Evolutionary conservation across 495 filamentous ascomycete species (phyloP).

Genomic region (Aspergillus homomorphus): DNA sequence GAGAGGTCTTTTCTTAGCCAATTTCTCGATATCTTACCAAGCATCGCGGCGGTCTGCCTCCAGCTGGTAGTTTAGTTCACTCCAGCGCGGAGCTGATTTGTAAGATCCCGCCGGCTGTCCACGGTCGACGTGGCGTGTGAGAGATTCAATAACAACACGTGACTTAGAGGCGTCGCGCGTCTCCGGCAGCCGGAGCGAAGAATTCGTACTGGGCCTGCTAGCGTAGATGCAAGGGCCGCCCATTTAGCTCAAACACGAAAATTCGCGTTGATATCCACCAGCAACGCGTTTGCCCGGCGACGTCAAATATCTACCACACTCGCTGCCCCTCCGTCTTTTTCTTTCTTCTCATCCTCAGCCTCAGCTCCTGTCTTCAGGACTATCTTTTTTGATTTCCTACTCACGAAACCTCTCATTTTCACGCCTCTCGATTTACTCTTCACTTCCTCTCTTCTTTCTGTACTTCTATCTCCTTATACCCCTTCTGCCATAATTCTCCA

Average conservation of each 20-base stretch:
- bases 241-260: conserved; percentile 40
- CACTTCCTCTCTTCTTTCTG: conserved; percentile 12
- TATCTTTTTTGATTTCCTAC: conserved; percentile 14
- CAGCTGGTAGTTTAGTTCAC: background rate
- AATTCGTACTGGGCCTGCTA: background rate
- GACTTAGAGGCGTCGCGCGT: background rate
- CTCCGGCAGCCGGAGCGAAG: background rate
- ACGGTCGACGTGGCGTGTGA: background rate
- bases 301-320: conserved; percentile 36
- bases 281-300: conserved; percentile 37
- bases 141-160: background rate
- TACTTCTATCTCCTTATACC: conserved; percentile 16
- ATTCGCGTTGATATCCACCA: conserved; percentile 35
- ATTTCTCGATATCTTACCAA: background rate
- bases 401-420: conserved; percentile 8
- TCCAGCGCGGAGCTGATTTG: background rate
- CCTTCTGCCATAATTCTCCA: conserved; percentile 13
- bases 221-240: conserved; percentile 21
- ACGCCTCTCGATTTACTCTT: conserved; percentile 13
- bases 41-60: background rate
- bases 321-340: conserved; percentile 37
- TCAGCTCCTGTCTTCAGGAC: conserved; percentile 20
- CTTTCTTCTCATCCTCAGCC: conserved; percentile 27
- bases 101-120: background rate
- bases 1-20: background rate